Evolutionary conservation across 2,329 filamentous ascomycete genomes (phyloP).

Genomic region (Ophiostoma quercus): DNA sequence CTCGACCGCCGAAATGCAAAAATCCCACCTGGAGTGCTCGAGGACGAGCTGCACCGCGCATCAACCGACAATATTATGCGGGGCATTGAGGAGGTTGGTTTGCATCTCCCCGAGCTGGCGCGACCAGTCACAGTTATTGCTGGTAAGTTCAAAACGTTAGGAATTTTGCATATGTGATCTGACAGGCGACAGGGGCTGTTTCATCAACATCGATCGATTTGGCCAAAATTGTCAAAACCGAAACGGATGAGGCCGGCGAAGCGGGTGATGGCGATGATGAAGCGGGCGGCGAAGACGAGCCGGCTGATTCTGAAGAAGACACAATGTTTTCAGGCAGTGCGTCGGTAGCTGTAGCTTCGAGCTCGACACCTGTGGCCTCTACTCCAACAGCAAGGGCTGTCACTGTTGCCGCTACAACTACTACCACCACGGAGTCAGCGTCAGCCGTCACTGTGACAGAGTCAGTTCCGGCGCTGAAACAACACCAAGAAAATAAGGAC

Average conservation of each 20-base stretch:
- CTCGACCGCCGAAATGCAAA: not conserved
- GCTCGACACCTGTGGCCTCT: not conserved
- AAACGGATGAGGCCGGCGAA: not conserved
- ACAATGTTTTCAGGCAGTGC: not conserved
- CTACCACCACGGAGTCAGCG: not conserved
- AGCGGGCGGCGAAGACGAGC: not conserved
- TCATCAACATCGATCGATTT: not conserved
- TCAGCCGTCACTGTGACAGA: not conserved
- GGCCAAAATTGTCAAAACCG: not conserved
- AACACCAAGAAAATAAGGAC: not conserved
- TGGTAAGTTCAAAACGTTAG: not conserved
- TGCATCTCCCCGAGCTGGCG: constrained; percentile 1
- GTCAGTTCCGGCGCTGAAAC: not conserved
- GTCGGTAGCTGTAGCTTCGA: not conserved
- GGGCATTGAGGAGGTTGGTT: not conserved
- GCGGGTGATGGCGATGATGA: not conserved
- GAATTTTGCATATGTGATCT: not conserved
- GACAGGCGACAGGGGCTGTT: not conserved
- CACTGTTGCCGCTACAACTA: not conserved
- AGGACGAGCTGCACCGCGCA: not conserved
- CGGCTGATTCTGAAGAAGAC: not conserved
- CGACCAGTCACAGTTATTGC: not conserved
- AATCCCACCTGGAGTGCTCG: not conserved
- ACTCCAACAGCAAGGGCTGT: not conserved
- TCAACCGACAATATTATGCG: constrained; percentile 9